Conservation (phyloP, 306 rosid genomes). For the Betula pendula region DNA sequence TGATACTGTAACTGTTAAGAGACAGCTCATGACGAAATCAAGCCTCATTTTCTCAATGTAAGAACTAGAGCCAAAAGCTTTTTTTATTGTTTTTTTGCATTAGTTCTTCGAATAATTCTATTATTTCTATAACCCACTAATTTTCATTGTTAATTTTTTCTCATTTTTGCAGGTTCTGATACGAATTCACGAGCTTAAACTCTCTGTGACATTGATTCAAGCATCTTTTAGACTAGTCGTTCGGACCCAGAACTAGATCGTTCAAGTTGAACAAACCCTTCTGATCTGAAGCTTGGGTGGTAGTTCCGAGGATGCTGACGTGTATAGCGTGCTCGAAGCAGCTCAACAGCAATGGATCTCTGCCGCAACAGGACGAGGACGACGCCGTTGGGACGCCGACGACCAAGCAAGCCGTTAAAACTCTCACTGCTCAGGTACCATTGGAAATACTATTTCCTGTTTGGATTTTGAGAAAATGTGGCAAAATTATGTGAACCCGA, state of each 20-base stretch:
- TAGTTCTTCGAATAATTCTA: too few relatives aligned
- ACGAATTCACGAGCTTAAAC: neutral
- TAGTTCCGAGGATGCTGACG: slow-evolving; percentile 66
- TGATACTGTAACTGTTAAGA: neutral
- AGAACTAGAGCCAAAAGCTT: neutral
- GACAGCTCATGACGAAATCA: neutral
- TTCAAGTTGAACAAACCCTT: slow-evolving; percentile 22
- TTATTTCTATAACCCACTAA: neutral
- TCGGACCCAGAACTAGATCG: slow-evolving; percentile 42
- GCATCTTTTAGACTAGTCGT: slow-evolving; percentile 16
- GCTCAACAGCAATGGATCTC: slow-evolving; percentile 82
- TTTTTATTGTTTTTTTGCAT: neutral
- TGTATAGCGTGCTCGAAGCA: slow-evolving; percentile 95
- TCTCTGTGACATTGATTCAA: slow-evolving; percentile 20
- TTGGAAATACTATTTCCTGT: slow-evolving; percentile 14
- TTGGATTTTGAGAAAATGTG: slow-evolving; percentile 29
- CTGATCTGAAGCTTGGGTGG: slow-evolving; percentile 16
- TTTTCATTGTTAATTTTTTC: neutral
- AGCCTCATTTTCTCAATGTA: neutral
- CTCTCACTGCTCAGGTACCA: slow-evolving; percentile 86
- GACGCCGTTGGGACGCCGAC: slow-evolving; percentile 71
- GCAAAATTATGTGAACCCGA: neutral
- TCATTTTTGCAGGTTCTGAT: neutral
- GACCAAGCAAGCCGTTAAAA: slow-evolving; percentile 85
- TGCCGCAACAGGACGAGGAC: slow-evolving; percentile 61